phyloP scores from a whole-genome alignment of 2,329 filamentous ascomycete genomes.

The Claviceps sp. region DNA sequence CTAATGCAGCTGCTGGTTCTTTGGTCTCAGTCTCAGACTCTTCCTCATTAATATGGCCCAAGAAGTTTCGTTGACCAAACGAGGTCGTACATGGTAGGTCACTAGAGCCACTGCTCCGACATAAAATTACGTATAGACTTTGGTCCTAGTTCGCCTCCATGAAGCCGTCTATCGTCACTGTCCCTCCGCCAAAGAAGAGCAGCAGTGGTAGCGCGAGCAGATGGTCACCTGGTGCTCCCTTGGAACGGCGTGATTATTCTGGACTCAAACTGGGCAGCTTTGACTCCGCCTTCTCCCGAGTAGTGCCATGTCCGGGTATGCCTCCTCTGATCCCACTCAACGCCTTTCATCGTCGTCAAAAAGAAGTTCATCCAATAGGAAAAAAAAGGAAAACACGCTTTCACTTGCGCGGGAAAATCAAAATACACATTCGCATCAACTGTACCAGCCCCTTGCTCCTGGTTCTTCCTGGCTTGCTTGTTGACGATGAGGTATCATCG shows the following conservation, averaged over 20 bases:
- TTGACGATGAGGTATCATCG: constrained; percentile 73
- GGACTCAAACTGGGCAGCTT: background rate
- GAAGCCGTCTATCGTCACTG: background rate
- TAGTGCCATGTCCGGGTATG: too few relatives aligned
- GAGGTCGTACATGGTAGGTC: background rate
- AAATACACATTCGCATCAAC: constrained; percentile 20
- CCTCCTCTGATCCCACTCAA: background rate
- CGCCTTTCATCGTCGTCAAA: background rate
- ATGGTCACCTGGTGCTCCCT: background rate
- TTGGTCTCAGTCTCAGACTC: too few relatives aligned
- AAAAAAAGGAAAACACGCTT: background rate
- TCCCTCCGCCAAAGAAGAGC: background rate
- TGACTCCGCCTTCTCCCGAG: background rate
- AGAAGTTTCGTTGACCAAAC: background rate
- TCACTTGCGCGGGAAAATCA: background rate
- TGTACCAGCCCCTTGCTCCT: constrained; percentile 53
- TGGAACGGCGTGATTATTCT: background rate
- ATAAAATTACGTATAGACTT: background rate
- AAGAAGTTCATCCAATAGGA: background rate
- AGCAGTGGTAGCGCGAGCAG: background rate
- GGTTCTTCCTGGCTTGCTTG: constrained; percentile 40
- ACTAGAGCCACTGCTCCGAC: background rate
- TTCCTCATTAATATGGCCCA: background rate
- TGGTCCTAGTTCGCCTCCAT: background rate
- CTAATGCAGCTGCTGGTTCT: too few relatives aligned